phyloP scores from a whole-genome alignment of 176 grass and related monocot genomes.

The Aegilops bicornis region DNA sequence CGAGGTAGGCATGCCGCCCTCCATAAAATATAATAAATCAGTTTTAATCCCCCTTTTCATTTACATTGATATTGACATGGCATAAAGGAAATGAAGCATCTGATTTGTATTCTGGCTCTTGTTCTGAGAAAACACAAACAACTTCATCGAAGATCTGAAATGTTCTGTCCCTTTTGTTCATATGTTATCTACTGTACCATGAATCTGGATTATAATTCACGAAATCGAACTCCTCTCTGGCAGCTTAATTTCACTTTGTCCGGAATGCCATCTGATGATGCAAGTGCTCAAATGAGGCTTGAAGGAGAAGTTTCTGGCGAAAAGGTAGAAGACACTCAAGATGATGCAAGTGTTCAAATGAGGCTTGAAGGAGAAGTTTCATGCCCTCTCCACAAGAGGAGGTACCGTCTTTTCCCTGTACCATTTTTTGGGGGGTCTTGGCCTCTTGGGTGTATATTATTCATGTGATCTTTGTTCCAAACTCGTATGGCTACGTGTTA shows the following conservation, averaged over 20 bases:
- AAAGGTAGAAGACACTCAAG: slow-evolving; percentile 49
- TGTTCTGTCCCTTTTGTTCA: background rate
- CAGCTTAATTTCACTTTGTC: slow-evolving; percentile 56
- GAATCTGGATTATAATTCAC: background rate
- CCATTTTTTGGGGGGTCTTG: background rate
- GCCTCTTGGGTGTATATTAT: background rate
- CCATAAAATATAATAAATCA: no score
- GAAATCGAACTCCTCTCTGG: background rate
- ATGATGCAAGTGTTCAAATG: slow-evolving; percentile 36
- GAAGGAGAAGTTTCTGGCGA: slow-evolving; percentile 37
- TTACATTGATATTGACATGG: no score
- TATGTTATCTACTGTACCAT: background rate
- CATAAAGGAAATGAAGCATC: background rate
- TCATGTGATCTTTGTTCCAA: background rate
- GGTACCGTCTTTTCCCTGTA: slow-evolving; percentile 12
- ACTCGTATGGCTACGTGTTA: background rate
- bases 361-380: slow-evolving; percentile 37
- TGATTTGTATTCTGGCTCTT: background rate
- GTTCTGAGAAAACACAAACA: background rate
- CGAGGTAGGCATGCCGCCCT: no score
- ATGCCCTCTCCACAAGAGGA: slow-evolving; percentile 64
- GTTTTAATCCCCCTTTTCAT: no score
- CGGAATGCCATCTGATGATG: slow-evolving; percentile 44
- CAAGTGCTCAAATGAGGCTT: slow-evolving; percentile 25
- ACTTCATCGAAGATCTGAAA: background rate